Evolutionary conservation across 345 rosid genomes (phyloP), one percentile per base, ranked within the genome.

Genomic region (Brassica incana): DNA sequence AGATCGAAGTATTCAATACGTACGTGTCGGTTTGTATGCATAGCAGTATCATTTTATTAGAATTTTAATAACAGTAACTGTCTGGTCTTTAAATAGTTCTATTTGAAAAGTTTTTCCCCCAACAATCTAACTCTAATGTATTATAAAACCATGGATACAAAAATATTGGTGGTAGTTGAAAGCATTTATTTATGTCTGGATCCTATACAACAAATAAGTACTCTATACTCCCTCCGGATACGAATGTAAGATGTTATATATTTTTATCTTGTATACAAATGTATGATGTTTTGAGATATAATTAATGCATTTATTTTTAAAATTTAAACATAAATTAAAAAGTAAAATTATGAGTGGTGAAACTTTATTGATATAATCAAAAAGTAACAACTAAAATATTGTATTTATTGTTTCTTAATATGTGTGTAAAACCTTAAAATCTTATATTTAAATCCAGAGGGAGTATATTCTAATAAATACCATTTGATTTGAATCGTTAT

Each of bases 21-120:
- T 35, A 65, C 66, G 68, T 78, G 64, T 78, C 77, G 82, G 69
- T 30, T 32, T 73, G 60, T 32, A 65, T 65, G 20, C 30, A 43
- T 58, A 52, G 15, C 14, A 56, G 18, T 56, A 14, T 38, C n/a
- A 72, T 8, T 7, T 50, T 38, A 25, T 16, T 30, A 8, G 27
- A 33, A 14, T 3, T 12, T 65, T 66, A 18, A 66, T 52, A 72
- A 20, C 14, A 66, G 16, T 61, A 58, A n/a, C n/a, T 32, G 78
- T 73, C 74, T 67, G 69, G 65, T 33, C 78, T 73, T 43, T 64
- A 67, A 43, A 59, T 67, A 60, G 63, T 67, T 43, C 68, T 36
- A 30, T 56, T 78, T 64, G 45, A 64, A n/a, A 25, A 14, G 14
- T 30, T 5, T 2, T 23, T 8, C 20, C 14, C 14, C 50, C 25